phyloP scores from a whole-genome alignment of 2,329 filamentous ascomycete genomes.

The Exophiala mesophila region DNA sequence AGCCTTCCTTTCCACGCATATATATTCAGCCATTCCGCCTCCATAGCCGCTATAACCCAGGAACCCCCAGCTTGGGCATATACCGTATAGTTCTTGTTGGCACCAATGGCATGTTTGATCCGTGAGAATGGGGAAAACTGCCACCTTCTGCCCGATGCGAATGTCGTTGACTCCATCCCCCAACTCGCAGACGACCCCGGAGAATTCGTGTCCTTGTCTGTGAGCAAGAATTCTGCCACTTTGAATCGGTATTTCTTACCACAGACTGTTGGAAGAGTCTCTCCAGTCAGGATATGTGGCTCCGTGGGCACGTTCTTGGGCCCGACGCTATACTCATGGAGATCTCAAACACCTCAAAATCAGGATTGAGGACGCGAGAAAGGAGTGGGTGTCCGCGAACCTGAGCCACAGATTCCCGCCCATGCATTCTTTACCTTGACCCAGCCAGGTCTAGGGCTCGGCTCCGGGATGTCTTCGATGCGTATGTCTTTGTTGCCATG shows the following conservation, averaged over 20 bases:
- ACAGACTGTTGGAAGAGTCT: slow-evolving; percentile 45
- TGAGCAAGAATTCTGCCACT: not conserved
- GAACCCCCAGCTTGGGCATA: slow-evolving; percentile 3
- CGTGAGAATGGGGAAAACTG: not conserved
- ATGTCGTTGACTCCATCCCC: not conserved
- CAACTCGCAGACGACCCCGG: slow-evolving; percentile 36
- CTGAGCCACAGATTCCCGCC: slow-evolving; percentile 24
- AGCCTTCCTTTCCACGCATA: not conserved
- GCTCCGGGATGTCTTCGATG: not conserved
- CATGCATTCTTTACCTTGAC: slow-evolving; percentile 16
- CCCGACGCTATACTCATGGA: not conserved
- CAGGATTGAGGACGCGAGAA: no score
- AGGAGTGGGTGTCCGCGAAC: no score
- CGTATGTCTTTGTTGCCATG: not conserved
- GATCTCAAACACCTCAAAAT: no score
- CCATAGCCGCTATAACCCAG: slow-evolving; percentile 6
- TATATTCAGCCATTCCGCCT: slow-evolving; percentile 3
- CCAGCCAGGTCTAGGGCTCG: not conserved
- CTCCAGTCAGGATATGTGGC: slow-evolving; percentile 48
- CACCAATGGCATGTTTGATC: slow-evolving; percentile 3
- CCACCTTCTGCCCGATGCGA: not conserved
- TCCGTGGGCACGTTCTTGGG: slow-evolving; percentile 41
- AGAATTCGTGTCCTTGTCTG: slow-evolving; percentile 48
- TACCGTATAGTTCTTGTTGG: slow-evolving; percentile 13
- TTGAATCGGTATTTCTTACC: slow-evolving; percentile 18